Evolutionary conservation across 306 rosid genomes (phyloP).

Genomic region (Vigna radiata): DNA sequence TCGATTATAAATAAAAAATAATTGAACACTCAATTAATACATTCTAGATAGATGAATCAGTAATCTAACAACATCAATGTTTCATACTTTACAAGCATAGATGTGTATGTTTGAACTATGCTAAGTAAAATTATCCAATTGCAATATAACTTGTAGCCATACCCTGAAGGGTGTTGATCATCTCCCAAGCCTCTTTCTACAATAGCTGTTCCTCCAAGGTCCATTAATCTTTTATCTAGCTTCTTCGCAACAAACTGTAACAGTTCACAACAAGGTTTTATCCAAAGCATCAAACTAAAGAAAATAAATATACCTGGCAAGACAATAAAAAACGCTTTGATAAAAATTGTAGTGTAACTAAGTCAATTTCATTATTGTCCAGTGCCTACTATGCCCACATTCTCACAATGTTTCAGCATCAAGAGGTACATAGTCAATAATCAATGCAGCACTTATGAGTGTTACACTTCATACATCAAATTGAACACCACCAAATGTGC

Average conservation of each 20-base stretch:
- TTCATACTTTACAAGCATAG: conserved; percentile 37
- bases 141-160: conserved; percentile 35
- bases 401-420: conserved; percentile 11
- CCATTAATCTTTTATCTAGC: conserved; percentile 86
- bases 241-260: conserved; percentile 95
- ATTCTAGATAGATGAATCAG: conserved; percentile 23
- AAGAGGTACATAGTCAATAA: not conserved
- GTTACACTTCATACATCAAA: conserved; percentile 12
- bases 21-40: conserved; percentile 7
- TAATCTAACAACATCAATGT: conserved; percentile 6
- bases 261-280: not conserved
- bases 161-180: conserved; percentile 98
- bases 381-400: not conserved
- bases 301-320: conserved; percentile 27
- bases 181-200: conserved; percentile 89
- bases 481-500: conserved; percentile 8
- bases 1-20: not conserved
- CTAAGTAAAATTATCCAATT: conserved; percentile 29
- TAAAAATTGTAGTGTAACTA: not conserved
- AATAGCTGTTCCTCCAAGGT: conserved; percentile 79
- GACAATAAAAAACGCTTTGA: not conserved
- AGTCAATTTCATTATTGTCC: conserved; percentile 5
- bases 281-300: conserved; percentile 37
- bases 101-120: conserved; percentile 26
- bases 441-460: conserved; percentile 1